Base-by-base conservation (phyloP, 495 filamentous ascomycete species). In the Hypoxylon crocopeplum region DNA sequence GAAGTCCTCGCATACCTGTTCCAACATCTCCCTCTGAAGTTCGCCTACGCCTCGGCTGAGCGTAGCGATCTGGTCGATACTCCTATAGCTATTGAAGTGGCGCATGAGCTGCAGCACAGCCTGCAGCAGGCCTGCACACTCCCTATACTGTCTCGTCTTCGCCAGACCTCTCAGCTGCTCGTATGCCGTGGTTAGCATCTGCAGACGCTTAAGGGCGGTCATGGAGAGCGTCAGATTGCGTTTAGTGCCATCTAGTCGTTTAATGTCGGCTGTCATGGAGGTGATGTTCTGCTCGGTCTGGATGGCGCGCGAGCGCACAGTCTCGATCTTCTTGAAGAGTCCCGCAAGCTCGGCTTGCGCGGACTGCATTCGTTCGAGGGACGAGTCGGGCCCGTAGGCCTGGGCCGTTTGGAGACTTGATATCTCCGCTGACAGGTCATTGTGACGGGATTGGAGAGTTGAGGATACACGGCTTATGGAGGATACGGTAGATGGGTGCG, bases 251-350 rank as follows among this genome's bases (percentile, higher is more conserved):
- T 99, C 94, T 55, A 99, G 80, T 64, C 93, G 87, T 75, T 99
- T 99, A 73, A 99, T 99, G 69, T 99, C 95, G 49, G 94, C 93
- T 39, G 94, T 99, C 94, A 99, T 99, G 56, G 93, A 91, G 51
- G 93, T 96, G 71, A 99, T 99, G 34, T 92, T 86, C 66, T 91
- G 88, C 75, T 99, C 95, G 8, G 94, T 97, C 79, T 91, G 86
- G 63, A 92, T 82, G 16, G 94, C 94, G 56, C 93, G 84, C 69
- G 88, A 88, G 56, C 95, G 89, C 20, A 99, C 94, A 59, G 84
- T 89, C 74, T 98, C 94, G 71, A 99, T 96, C 77, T 94, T 97
- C 68, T 87, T 88, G 80, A 99, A 96, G 37, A 99, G 84, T 49
- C 89, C 85, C 5, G 87, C 87, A 46, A 99, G 82, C 75, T 98